phyloP scores from a whole-genome alignment of 441 rosid genomes.

The Rhodomyrtus psidioides region DNA sequence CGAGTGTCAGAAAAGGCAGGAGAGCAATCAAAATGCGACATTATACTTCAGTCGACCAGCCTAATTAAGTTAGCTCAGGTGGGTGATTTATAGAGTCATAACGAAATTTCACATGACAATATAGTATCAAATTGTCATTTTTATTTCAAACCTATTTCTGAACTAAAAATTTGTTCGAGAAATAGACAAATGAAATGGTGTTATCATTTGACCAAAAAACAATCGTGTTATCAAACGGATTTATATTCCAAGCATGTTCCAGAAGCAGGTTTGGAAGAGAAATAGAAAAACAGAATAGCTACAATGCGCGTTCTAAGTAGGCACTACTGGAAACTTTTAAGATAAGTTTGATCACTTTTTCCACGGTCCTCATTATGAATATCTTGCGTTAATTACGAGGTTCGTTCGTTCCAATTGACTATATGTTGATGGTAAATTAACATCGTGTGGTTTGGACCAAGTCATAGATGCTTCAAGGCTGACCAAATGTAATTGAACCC shows the following conservation, averaged over 20 bases:
- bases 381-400: background rate
- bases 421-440: background rate
- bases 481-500: background rate
- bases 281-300: too few relatives aligned
- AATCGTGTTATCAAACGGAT: too few relatives aligned
- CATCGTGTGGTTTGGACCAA: background rate
- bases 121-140: too few relatives aligned
- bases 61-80: background rate
- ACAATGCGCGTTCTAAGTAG: too few relatives aligned
- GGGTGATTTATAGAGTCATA: background rate
- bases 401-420: background rate
- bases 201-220: too few relatives aligned
- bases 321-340: background rate
- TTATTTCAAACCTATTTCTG: too few relatives aligned
- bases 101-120: too few relatives aligned
- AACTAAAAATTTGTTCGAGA: too few relatives aligned
- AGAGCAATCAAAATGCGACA: background rate
- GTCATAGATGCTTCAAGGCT: background rate
- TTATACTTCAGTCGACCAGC: background rate
- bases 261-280: too few relatives aligned
- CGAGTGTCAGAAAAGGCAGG: background rate
- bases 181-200: too few relatives aligned
- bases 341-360: background rate
- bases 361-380: background rate
- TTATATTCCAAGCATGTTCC: too few relatives aligned